phyloP scores from a whole-genome alignment of 2,329 filamentous ascomycete genomes.

The Alternaria arborescens region DNA sequence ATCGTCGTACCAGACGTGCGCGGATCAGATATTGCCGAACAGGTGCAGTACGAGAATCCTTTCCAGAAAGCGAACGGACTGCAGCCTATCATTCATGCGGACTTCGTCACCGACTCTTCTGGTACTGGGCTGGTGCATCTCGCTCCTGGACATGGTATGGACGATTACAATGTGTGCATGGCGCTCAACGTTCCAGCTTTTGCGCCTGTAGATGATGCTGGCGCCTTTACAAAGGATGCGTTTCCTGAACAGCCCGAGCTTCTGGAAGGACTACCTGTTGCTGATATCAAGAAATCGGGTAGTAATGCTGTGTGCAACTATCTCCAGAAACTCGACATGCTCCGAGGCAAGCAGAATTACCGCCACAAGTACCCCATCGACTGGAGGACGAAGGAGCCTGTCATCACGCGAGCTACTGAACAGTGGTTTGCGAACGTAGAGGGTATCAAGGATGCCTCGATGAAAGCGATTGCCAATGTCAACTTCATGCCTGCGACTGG shows the following conservation, averaged over 20 bases:
- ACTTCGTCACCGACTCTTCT: constrained; percentile 89
- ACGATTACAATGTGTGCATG: constrained; percentile 88
- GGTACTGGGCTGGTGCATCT: constrained; percentile 95
- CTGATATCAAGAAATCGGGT: constrained; percentile 66
- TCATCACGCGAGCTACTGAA: constrained; percentile 89
- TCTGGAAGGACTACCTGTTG: constrained; percentile 76
- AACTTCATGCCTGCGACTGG: constrained; percentile 81
- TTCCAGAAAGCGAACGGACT: constrained; percentile 68
- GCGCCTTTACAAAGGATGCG: constrained; percentile 81
- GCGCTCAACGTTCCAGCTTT: constrained; percentile 74
- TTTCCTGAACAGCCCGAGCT: constrained; percentile 73
- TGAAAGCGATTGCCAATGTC: constrained; percentile 74
- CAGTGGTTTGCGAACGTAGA: constrained; percentile 98
- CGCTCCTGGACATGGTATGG: constrained; percentile 94
- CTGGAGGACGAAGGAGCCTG: constrained; percentile 92
- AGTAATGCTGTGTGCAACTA: constrained; percentile 73
- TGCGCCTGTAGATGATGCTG: constrained; percentile 84
- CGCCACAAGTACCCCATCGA: constrained; percentile 97
- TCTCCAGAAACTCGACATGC: constrained; percentile 60
- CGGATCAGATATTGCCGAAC: constrained; percentile 70
- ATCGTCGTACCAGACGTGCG: constrained; percentile 65
- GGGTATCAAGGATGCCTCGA: constrained; percentile 77
- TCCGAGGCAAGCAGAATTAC: constrained; percentile 76
- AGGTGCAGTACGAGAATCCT: constrained; percentile 73
- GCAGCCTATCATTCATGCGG: constrained; percentile 80